Evolutionary conservation across 495 filamentous ascomycete species (phyloP).

Genomic region (Ramalina peruviana): DNA sequence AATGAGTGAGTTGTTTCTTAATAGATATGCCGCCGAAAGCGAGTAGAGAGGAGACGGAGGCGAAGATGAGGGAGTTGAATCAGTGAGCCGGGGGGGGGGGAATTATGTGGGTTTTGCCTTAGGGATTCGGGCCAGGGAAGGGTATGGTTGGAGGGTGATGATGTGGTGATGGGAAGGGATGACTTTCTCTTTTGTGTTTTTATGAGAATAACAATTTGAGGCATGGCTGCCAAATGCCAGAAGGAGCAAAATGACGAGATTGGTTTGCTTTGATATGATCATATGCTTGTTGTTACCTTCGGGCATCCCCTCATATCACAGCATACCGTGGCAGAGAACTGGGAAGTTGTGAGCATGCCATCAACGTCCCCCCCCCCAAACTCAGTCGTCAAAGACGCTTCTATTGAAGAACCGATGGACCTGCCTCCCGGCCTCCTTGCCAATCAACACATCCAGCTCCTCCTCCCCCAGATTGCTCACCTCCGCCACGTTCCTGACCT

Average conservation of each 20-base stretch:
- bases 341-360: too few relatives aligned
- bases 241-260: too few relatives aligned
- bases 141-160: too few relatives aligned
- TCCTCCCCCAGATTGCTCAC: slow-evolving; percentile 74
- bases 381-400: slow-evolving; percentile 50
- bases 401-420: slow-evolving; percentile 74
- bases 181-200: too few relatives aligned
- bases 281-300: not conserved
- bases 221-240: too few relatives aligned
- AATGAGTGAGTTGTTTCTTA: not conserved
- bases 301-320: slow-evolving; percentile 1
- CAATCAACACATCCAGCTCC: slow-evolving; percentile 59
- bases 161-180: too few relatives aligned
- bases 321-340: not conserved
- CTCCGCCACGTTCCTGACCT: slow-evolving; percentile 64
- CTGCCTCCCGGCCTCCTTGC: slow-evolving; percentile 64
- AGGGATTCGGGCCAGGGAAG: too few relatives aligned
- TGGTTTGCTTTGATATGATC: too few relatives aligned
- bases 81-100: slow-evolving; percentile 26
- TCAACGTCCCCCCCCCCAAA: too few relatives aligned
- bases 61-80: slow-evolving; percentile 51
- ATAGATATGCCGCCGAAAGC: slow-evolving; percentile 40
- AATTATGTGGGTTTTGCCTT: too few relatives aligned
- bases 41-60: slow-evolving; percentile 53
- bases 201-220: too few relatives aligned